Percentiles rank a stretch among this genome's conserved stretches.
Conservation (phyloP, 148 eudicot genomes). For the Cornus controversa region DNA sequence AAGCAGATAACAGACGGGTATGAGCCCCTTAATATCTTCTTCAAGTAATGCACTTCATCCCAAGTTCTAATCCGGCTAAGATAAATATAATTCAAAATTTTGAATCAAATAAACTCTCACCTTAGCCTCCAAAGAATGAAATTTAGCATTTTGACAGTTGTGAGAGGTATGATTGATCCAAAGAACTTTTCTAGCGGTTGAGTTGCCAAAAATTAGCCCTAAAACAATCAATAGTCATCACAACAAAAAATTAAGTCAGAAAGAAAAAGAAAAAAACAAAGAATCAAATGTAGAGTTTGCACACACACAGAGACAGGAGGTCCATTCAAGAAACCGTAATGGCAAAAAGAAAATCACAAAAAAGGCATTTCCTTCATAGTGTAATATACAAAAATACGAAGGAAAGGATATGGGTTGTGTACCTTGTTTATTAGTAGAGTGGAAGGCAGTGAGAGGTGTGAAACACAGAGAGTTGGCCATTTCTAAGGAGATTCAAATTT, state of each 20-base stretch:
- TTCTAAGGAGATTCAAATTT: not conserved
- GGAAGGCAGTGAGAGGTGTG: constrained; percentile 28
- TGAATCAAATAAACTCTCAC: constrained; percentile 10
- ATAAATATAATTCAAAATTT: not conserved
- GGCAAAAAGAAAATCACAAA: not conserved
- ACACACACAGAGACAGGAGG: not conserved
- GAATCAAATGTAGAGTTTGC: not conserved
- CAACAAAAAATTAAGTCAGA: not conserved
- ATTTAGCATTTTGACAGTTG: constrained; percentile 20
- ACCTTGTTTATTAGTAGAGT: constrained; percentile 29
- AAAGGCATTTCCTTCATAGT: not conserved
- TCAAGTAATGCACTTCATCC: not conserved
- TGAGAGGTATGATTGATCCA: constrained; percentile 21
- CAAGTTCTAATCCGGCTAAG: not conserved
- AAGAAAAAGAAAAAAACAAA: too few species aligned
- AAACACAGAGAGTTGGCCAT: constrained; percentile 39
- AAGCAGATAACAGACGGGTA: not conserved
- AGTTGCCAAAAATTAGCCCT: constrained; percentile 28
- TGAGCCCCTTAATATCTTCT: not conserved
- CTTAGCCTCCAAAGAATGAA: constrained; percentile 25
- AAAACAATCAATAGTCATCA: not conserved
- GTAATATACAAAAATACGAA: too few species aligned
- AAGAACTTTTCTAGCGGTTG: constrained; percentile 13
- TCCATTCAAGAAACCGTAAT: too few species aligned
- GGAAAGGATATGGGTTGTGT: not conserved